Conservation (phyloP, 2,329 filamentous ascomycete genomes). For the Penicillium crustosum region DNA sequence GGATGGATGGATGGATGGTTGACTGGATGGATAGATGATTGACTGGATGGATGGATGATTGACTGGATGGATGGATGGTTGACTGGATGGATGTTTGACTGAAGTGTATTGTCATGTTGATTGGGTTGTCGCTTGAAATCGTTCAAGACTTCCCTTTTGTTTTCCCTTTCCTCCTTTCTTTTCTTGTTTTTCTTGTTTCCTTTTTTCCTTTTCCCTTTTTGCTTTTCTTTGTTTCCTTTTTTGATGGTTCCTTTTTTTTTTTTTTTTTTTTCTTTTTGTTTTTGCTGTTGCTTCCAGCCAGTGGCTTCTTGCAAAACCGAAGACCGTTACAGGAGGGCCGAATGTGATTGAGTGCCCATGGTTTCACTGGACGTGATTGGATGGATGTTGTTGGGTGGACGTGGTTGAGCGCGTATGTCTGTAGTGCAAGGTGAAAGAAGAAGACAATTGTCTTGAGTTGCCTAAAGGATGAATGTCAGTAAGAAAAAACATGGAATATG, state of each 20-base stretch:
- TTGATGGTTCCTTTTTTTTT: accelerated
- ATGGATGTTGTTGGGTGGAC: too few relatives aligned
- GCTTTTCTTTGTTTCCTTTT: background rate
- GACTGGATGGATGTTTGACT: too few relatives aligned
- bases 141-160: too few relatives aligned
- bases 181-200: background rate
- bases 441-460: background rate
- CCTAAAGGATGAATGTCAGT: background rate
- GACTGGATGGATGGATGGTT: too few relatives aligned
- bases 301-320: background rate
- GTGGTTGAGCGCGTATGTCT: too few relatives aligned
- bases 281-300: background rate
- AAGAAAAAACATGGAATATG: too few relatives aligned
- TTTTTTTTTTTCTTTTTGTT: background rate
- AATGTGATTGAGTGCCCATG: background rate
- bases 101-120: too few relatives aligned
- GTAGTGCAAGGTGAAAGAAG: too few relatives aligned
- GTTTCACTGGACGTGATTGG: background rate
- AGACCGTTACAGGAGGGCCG: background rate
- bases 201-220: background rate
- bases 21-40: too few relatives aligned
- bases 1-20: background rate
- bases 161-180: too few relatives aligned
- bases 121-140: too few relatives aligned
- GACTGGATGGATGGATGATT: too few relatives aligned